phyloP scores from a whole-genome alignment of 495 filamentous ascomycete species.

The Physcia stellaris region DNA sequence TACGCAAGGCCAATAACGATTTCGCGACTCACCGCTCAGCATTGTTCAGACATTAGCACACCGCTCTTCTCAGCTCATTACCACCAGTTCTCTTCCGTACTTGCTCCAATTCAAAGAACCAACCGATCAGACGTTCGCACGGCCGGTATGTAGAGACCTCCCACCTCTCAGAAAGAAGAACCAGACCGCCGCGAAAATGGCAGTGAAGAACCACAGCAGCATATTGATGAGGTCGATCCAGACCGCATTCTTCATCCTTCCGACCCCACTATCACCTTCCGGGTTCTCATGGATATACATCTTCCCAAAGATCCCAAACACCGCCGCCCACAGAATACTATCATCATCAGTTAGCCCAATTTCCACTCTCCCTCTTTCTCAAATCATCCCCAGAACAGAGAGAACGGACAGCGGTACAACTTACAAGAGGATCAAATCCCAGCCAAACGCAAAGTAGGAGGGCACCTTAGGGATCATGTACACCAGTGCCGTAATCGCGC shows the following conservation, averaged over 20 bases:
- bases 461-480: constrained; percentile 50
- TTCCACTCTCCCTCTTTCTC: background rate
- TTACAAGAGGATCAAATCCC: constrained; percentile 54
- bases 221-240: constrained; percentile 69
- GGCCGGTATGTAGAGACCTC: constrained; percentile 13
- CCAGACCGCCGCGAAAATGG: constrained; percentile 26
- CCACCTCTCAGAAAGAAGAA: constrained; percentile 17
- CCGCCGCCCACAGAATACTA: constrained; percentile 55
- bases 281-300: constrained; percentile 60
- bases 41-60: no score
- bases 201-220: constrained; percentile 54
- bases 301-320: constrained; percentile 73
- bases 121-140: constrained; percentile 11
- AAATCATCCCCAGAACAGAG: background rate
- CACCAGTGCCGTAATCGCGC: constrained; percentile 44
- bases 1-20: no score
- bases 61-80: no score
- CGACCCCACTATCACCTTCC: constrained; percentile 42
- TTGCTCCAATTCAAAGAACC: background rate
- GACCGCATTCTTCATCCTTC: constrained; percentile 72
- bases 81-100: background rate
- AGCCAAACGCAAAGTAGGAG: constrained; percentile 41
- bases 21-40: no score
- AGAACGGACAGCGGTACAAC: background rate
- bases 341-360: background rate